Base-by-base conservation (phyloP, 257 asterid species). In the Nicotiana tabacum region DNA sequence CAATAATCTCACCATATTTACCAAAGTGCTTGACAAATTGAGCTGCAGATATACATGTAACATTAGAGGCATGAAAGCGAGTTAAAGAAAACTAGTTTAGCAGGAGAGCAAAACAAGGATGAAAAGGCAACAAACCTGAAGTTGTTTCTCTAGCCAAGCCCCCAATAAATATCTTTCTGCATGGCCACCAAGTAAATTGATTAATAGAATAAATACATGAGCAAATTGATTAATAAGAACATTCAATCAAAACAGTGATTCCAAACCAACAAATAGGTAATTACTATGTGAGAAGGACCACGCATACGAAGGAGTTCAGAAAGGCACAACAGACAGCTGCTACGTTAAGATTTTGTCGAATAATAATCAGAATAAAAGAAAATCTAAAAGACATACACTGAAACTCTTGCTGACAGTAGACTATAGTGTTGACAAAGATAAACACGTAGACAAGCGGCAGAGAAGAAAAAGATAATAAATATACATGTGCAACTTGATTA, bases 141-240 rank as follows among this genome's bases (percentile, higher is more conserved):
- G 93, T 90, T 11, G 93, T 89, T 84, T 90, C 93, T 57, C 92
- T 89, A 81, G 93, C 92, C 77, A 90, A 89, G 77, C 93, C 92
- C 82, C 93, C 93, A 27, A 90, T 89, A 70, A 90, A 90, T n/a
- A 90, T 85, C 85, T 90, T 90, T 77, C 93, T 90, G 74, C 88
- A 84, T 66, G 84, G 82, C 81, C 85, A 16, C 80, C 64, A 51
- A 76, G 29, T 27, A 62, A 60, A 2, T 48, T 48, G 39, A 74
- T 74, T 48, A 74, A 48, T 27, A 24, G 2, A 76, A 76, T 51
- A 76, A 56, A 12, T 17, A 53, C 80, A 16, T 51, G 29, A 15
- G 80, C 17, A 76, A 51, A 15, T 76, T 27, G 9, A 51, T 27
- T 51, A 74, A 27, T 15, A 76, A 57, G 60, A 74, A 74, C 27